A percentile compares a stretch with the other conserved stretches of the same genome.
Evolutionary conservation across 768 basidiomycete genomes (phyloP).

Genomic region (Termitomyces sp.): DNA sequence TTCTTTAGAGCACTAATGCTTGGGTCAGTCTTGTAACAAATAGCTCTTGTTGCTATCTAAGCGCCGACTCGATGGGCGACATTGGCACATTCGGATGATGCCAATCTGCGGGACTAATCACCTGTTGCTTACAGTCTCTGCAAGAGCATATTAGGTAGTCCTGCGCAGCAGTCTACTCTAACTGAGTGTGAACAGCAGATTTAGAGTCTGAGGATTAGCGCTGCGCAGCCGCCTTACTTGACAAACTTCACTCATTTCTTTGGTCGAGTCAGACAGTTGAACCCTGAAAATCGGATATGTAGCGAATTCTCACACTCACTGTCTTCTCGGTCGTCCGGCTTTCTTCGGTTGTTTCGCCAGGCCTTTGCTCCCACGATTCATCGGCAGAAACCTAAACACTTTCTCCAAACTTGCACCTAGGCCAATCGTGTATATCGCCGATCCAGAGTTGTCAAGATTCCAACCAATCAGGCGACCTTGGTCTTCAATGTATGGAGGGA

Average conservation of each 20-base stretch:
- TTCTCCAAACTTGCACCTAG: neutral
- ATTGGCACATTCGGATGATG: neutral
- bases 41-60: neutral
- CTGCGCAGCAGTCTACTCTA: neutral
- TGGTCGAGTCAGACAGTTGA: neutral
- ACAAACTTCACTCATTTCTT: neutral
- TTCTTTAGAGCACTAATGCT: neutral
- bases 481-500: neutral
- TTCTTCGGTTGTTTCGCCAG: neutral
- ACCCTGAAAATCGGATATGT: too few species aligned
- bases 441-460: neutral
- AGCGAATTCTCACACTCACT: too few species aligned
- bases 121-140: neutral
- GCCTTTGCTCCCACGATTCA: neutral
- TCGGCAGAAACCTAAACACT: neutral
- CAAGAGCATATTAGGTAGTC: too few species aligned
- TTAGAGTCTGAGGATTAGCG: neutral
- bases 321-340: too few species aligned
- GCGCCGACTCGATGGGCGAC: too few species aligned
- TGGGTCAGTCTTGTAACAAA: neutral
- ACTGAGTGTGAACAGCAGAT: neutral
- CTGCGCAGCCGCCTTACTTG: too few species aligned
- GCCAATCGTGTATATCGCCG: neutral
- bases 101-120: neutral
- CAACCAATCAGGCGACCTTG: neutral